Evolutionary conservation across 306 rosid genomes (phyloP).

Genomic region (Cicer cuneatum): DNA sequence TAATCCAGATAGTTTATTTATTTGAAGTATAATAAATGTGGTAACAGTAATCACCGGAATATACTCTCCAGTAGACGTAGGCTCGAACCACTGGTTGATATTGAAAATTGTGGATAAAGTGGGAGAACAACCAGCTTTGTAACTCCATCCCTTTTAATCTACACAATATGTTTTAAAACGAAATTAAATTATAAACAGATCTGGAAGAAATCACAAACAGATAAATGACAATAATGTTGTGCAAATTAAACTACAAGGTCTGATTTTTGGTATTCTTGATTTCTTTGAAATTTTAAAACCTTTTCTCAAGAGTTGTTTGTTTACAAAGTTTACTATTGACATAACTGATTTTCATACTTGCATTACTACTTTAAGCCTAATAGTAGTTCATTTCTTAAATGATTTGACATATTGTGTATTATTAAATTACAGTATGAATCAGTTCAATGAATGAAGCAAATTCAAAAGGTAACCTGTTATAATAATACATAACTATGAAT

Average conservation of each 20-base stretch:
- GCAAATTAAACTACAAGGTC: not conserved
- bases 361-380: no score
- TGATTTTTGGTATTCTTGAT: not conserved
- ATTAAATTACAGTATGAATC: not conserved
- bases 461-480: slow-evolving; percentile 31
- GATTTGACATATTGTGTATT: no score
- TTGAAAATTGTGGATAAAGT: slow-evolving; percentile 98
- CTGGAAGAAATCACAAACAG: not conserved
- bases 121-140: slow-evolving; percentile 96
- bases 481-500: slow-evolving; percentile 1
- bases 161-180: slow-evolving; percentile 41
- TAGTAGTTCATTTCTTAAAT: no score
- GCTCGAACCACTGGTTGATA: slow-evolving; percentile 98
- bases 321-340: no score
- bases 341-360: no score
- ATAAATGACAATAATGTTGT: no score
- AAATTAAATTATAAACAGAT: slow-evolving; percentile 37
- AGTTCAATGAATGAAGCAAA: slow-evolving; percentile 2
- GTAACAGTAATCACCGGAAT: slow-evolving; percentile 66
- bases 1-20: slow-evolving; percentile 18
- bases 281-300: not conserved
- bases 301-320: no score
- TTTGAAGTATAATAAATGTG: slow-evolving; percentile 21
- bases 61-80: slow-evolving; percentile 95
- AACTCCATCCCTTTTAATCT: slow-evolving; percentile 89